These are phyloP conservation scores for Pleurotus platypus DNA, from an alignment of 768 basidiomycete genomes.

Conservation along the genomic window DNA sequence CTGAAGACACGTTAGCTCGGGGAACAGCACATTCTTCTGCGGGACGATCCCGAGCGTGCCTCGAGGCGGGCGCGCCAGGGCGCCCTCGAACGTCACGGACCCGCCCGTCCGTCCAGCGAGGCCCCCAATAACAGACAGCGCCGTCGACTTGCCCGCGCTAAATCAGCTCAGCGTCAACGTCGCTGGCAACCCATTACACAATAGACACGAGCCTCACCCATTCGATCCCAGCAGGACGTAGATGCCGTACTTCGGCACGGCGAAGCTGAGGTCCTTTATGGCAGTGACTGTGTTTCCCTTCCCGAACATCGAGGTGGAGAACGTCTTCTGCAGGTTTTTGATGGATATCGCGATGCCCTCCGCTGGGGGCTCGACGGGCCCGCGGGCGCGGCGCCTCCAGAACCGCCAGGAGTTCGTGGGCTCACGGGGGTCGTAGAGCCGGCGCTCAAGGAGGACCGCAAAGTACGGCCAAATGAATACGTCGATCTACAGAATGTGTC, in stretches of 20 bases:
- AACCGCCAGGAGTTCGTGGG: slow-evolving; percentile 27
- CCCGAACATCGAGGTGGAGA: slow-evolving; percentile 44
- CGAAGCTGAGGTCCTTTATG: slow-evolving; percentile 60
- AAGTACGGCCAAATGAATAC: slow-evolving; percentile 74
- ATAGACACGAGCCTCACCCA: slow-evolving; percentile 32
- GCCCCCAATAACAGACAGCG: slow-evolving; percentile 63
- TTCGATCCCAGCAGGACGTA: slow-evolving; percentile 76
- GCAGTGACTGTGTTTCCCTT: slow-evolving; percentile 53
- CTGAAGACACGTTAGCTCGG: slow-evolving; percentile 71
- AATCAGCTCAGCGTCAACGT: slow-evolving; percentile 3
- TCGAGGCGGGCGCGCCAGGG: slow-evolving; percentile 44
- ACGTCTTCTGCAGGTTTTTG: slow-evolving; percentile 56
- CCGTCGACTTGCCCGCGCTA: slow-evolving; percentile 78
- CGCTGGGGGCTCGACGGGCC: slow-evolving; percentile 16
- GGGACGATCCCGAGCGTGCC: slow-evolving; percentile 76
- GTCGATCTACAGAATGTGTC: slow-evolving; percentile 43
- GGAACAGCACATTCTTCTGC: slow-evolving; percentile 81
- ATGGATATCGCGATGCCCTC: slow-evolving; percentile 58
- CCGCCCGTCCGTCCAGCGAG: slow-evolving; percentile 59
- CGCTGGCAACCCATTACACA: background rate
- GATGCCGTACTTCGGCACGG: slow-evolving; percentile 72
- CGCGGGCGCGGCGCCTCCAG: slow-evolving; percentile 25
- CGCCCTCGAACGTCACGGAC: slow-evolving; percentile 41
- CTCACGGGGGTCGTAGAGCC: slow-evolving; percentile 57
- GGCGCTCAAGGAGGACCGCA: slow-evolving; percentile 54